Percentiles rank a stretch among this genome's conserved stretches.
phyloP scores from a whole-genome alignment of 2,329 filamentous ascomycete species.

The Epichloe brachyelytri region DNA sequence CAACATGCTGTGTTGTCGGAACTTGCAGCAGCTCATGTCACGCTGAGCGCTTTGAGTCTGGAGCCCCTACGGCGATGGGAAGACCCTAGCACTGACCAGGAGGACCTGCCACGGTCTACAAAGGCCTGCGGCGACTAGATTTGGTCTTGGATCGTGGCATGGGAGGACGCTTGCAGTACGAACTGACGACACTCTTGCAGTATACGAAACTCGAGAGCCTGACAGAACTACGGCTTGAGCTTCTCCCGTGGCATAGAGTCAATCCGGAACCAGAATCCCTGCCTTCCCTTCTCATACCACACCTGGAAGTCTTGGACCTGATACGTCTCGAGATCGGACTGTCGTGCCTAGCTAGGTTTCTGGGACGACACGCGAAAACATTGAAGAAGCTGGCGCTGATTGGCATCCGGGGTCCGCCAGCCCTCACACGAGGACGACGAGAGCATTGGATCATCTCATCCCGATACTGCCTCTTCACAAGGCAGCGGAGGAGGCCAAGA shows the following conservation, averaged over 20 bases:
- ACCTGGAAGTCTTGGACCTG: not conserved
- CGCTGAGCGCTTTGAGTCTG: slow-evolving; percentile 6
- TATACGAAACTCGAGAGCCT: not conserved
- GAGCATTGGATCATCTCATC: not conserved
- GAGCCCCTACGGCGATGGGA: not conserved
- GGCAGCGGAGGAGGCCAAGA: not conserved
- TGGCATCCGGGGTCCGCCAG: not conserved
- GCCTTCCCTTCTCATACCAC: not conserved
- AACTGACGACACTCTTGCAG: not conserved
- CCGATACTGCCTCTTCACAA: not conserved
- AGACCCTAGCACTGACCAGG: not conserved
- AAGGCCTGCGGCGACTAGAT: not conserved
- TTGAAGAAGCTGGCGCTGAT: not conserved
- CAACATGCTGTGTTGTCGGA: slow-evolving; percentile 12
- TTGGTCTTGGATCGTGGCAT: not conserved
- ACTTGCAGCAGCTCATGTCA: slow-evolving; percentile 6
- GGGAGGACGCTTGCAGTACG: not conserved
- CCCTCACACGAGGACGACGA: not conserved
- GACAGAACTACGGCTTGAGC: slow-evolving; percentile 9
- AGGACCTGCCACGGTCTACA: not conserved
- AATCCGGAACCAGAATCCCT: not conserved
- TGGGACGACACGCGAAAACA: not conserved
- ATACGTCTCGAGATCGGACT: not conserved
- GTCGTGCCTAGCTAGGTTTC: not conserved
- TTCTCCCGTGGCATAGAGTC: not conserved